These are phyloP conservation scores for Curvularia lunata DNA, from an alignment of 2,329 filamentous ascomycete species.

Conservation along the genomic window DNA sequence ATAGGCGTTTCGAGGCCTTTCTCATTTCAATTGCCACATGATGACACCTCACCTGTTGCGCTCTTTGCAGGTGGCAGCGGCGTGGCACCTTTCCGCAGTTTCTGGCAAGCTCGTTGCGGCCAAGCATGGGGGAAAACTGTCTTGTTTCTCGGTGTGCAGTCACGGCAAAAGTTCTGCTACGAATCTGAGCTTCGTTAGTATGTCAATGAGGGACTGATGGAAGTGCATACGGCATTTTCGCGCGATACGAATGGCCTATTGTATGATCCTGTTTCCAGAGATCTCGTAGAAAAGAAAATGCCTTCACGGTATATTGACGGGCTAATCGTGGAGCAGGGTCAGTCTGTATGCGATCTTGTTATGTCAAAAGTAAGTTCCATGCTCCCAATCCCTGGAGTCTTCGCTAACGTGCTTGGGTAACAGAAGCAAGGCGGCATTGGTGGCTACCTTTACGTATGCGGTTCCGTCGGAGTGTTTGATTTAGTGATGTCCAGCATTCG, in stretches of 20 bases:
- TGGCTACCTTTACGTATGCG: conserved; percentile 57
- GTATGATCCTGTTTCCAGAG: conserved; percentile 51
- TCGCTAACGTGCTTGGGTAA: neutral
- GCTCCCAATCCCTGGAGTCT: neutral
- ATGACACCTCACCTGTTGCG: conserved; percentile 58
- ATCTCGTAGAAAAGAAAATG: conserved; percentile 59
- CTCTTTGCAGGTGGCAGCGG: conserved; percentile 58
- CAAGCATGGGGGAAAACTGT: conserved; percentile 28
- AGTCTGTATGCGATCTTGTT: conserved; percentile 60
- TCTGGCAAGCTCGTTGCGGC: conserved; percentile 33
- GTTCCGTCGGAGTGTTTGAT: conserved; percentile 59
- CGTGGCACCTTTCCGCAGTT: conserved; percentile 34
- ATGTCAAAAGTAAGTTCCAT: conserved; percentile 56
- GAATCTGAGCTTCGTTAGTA: conserved; percentile 33
- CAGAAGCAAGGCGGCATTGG: conserved; percentile 24
- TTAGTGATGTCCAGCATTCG: conserved; percentile 63
- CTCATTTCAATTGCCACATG: conserved; percentile 60
- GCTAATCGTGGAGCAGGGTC: conserved; percentile 60
- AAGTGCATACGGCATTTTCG: conserved; percentile 62
- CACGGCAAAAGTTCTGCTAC: conserved; percentile 33
- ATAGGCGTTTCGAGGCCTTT: conserved; percentile 61
- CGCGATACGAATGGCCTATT: conserved; percentile 57
- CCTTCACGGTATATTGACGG: conserved; percentile 61
- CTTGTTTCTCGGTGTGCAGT: conserved; percentile 32
- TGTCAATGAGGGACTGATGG: conserved; percentile 57